A percentile compares a stretch with the other conserved stretches of the same genome.
Conservation (phyloP, 345 rosid species). For the Euphorbia pulcherrima region DNA sequence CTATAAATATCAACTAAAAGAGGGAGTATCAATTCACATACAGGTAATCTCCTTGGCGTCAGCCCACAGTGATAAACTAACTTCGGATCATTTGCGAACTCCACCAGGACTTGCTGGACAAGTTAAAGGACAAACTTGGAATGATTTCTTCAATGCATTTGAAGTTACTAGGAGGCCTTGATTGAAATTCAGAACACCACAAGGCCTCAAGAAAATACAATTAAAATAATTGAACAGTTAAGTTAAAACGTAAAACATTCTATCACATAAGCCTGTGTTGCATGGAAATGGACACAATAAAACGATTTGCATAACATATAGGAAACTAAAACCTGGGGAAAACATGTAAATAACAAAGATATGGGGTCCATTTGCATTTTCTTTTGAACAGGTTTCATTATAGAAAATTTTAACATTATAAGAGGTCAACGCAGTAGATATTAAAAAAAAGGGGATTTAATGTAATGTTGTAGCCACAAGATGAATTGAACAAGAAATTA, state of each 20-base stretch:
- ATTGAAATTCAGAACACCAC: neutral
- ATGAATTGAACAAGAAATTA: too few species aligned
- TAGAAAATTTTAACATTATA: too few species aligned
- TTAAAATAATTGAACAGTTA: neutral
- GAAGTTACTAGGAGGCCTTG: neutral
- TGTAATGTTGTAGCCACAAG: too few species aligned
- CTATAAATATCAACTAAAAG: slow-evolving; percentile 4
- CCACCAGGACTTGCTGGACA: slow-evolving; percentile 65
- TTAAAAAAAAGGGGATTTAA: too few species aligned
- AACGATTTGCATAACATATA: too few species aligned
- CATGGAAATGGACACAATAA: too few species aligned
- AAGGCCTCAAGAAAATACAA: neutral
- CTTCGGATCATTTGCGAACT: slow-evolving; percentile 77
- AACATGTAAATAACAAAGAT: too few species aligned
- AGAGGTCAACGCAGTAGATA: too few species aligned
- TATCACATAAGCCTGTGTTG: too few species aligned
- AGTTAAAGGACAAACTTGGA: slow-evolving; percentile 17
- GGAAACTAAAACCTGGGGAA: too few species aligned
- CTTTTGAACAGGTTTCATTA: too few species aligned
- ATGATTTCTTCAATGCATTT: slow-evolving; percentile 16
- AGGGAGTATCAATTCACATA: slow-evolving; percentile 35
- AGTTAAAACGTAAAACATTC: neutral
- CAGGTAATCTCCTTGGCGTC: slow-evolving; percentile 87
- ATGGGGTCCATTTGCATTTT: too few species aligned
- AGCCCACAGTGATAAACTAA: slow-evolving; percentile 91